These are phyloP conservation scores for Kuraishia floccosa DNA, from an alignment of 805 yeast species.

Conservation along the genomic window DNA sequence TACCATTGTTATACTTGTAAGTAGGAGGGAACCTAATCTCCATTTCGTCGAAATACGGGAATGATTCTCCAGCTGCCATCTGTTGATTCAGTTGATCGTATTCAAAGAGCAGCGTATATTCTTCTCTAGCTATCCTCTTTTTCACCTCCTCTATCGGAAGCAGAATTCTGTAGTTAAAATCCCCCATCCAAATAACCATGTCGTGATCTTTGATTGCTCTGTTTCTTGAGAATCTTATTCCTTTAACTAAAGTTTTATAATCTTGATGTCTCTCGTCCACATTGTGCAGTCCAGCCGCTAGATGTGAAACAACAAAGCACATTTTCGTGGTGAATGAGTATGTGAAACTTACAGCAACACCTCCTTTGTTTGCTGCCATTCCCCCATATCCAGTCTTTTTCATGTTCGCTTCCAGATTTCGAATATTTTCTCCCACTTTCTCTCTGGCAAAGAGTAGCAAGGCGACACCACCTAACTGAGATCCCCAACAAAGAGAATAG, in stretches of 20 bases:
- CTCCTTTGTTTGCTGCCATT: constrained; percentile 95
- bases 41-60: constrained; percentile 67
- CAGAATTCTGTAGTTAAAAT: constrained; percentile 74
- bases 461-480: constrained; percentile 80
- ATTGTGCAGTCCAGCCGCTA: constrained; percentile 86
- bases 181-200: constrained; percentile 88
- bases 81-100: constrained; percentile 74
- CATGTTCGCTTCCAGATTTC: constrained; percentile 55
- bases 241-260: constrained; percentile 61
- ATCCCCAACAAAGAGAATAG: constrained; percentile 47
- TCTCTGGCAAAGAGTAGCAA: constrained; percentile 57
- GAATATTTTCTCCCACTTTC: constrained; percentile 36
- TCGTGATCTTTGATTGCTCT: constrained; percentile 75
- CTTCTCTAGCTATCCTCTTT: constrained; percentile 30
- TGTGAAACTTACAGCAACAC: constrained; percentile 82
- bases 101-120: constrained; percentile 40
- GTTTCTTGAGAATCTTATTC: constrained; percentile 72
- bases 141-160: constrained; percentile 70
- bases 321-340: constrained; percentile 72
- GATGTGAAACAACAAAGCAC: constrained; percentile 81
- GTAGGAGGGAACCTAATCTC: constrained; percentile 79
- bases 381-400: constrained; percentile 96
- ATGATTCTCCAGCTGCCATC: constrained; percentile 60
- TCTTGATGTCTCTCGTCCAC: constrained; percentile 80
- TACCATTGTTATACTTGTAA: constrained; percentile 83